A percentile compares a stretch with the other conserved stretches of the same genome.
Evolutionary conservation across 1,139 yeast species (phyloP).

Genomic region (Saccharomyces pastorianus): DNA sequence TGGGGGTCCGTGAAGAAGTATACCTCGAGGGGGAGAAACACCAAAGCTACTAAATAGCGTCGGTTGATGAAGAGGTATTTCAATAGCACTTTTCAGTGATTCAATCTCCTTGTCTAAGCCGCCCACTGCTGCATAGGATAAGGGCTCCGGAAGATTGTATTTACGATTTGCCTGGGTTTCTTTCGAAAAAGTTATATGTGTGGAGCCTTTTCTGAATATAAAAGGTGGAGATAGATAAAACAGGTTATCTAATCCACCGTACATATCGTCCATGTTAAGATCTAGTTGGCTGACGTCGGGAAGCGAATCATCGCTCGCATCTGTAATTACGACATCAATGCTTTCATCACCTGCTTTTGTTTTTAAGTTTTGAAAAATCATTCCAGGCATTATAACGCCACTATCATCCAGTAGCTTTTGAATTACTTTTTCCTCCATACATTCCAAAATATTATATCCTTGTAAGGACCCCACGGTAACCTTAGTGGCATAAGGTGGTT

Average conservation of each 20-base stretch:
- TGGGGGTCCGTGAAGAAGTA: constrained; percentile 88
- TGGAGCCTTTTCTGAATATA: constrained; percentile 38
- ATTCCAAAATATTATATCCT: constrained; percentile 18
- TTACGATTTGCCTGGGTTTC: constrained; percentile 21
- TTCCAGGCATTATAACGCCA: constrained; percentile 53
- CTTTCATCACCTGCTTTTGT: constrained; percentile 21
- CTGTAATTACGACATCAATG: constrained; percentile 25
- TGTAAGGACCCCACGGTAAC: constrained; percentile 30
- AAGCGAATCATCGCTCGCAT: constrained; percentile 28
- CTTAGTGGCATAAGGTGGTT: constrained; percentile 44
- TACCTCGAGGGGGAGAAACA: constrained; percentile 86
- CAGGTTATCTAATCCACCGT: constrained; percentile 8
- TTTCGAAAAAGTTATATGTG: constrained; percentile 28
- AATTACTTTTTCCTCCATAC: constrained; percentile 23
- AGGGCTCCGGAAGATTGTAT: constrained; percentile 36
- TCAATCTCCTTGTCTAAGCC: constrained; percentile 65
- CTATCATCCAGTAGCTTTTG: constrained; percentile 41
- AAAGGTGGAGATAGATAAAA: constrained; percentile 40
- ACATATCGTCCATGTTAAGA: constrained; percentile 16
- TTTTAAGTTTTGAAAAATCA: constrained; percentile 29
- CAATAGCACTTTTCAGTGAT: constrained; percentile 57
- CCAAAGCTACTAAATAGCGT: constrained; percentile 72
- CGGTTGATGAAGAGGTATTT: constrained; percentile 75
- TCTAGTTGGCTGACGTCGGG: constrained; percentile 33
- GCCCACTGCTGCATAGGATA: constrained; percentile 55